Base-by-base conservation (phyloP, 2,329 filamentous ascomycete species). In the Fusarium brachygibbosum region DNA sequence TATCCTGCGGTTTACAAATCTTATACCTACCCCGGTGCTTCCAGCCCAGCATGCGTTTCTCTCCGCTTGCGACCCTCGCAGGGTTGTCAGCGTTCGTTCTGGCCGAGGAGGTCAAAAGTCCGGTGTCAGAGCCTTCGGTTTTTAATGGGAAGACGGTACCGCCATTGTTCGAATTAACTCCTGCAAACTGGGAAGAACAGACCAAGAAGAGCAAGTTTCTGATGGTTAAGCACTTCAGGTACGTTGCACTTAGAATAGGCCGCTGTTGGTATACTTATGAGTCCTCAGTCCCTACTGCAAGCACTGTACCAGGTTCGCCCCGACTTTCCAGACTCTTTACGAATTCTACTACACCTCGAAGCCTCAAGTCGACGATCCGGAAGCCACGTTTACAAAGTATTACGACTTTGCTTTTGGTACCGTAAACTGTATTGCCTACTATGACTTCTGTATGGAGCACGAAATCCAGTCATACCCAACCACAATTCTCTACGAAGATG, bases 281-380 rank as follows among this genome's bases (percentile, higher is more conserved):
- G 67, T 65, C 42, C 31, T 10, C 61, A 89, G 87, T 73, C 87
- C 87, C 13, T 88, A 83, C 70, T 89, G 87, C 79, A 86, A 85
- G 46, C 93, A 97, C 79, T 98, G 94, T 82, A 86, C 86, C 77
- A 84, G 86, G 50, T 92, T 93, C 75, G 93, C 93, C 53, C 96
- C 96, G 10, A 90, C 88, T 51, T 98, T 89, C 85, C 94, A 98
- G 81, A 98, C 94, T 7, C 80, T 95, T 16, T 97, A 98, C 84
- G 96, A 99, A 82, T 98, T 90, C 80, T 99, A 98, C 83, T 84
- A 93, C 82, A 98, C 94, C 37, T 96, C 93, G 37, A 90, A 93
- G 74, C 91, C 91, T 17, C 82, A 90, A 78, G 73, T 83, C 81
- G 74, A 83, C 79, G 71, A 87, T 82, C 81, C 86, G 81, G 73